These are phyloP conservation scores for Yarrowia osloensis DNA, from an alignment of 805 yeast genomes.

Conservation along the genomic window DNA sequence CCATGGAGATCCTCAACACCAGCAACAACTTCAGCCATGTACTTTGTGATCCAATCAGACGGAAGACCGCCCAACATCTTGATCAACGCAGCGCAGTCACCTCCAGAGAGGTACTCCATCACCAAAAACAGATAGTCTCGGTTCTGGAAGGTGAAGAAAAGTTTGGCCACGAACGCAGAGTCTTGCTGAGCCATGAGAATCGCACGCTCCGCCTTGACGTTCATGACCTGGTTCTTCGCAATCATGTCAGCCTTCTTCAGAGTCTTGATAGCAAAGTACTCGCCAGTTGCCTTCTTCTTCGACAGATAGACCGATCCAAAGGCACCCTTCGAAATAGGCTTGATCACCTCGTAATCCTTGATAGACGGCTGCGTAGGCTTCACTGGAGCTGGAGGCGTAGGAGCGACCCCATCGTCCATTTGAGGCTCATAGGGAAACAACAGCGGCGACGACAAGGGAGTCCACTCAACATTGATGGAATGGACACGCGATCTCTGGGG, in stretches of 20 bases:
- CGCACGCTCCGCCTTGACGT: conserved; percentile 92
- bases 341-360: conserved; percentile 82
- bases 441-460: conserved; percentile 65
- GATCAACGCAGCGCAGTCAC: conserved; percentile 86
- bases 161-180: conserved; percentile 87
- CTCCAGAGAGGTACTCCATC: conserved; percentile 96
- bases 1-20: conserved; percentile 89
- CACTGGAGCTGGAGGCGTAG: conserved; percentile 66
- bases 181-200: conserved; percentile 97
- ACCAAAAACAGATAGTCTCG: conserved; percentile 84
- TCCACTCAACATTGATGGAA: conserved; percentile 50
- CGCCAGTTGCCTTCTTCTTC: conserved; percentile 81
- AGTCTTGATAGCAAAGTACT: conserved; percentile 92
- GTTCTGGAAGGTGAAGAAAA: conserved; percentile 86
- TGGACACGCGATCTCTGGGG: conserved; percentile 18
- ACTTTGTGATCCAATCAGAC: conserved; percentile 76
- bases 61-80: conserved; percentile 82
- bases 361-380: conserved; percentile 69
- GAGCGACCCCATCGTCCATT: conserved; percentile 50
- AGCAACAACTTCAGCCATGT: conserved; percentile 84
- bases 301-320: conserved; percentile 94
- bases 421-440: conserved; percentile 51
- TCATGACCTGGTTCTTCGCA: conserved; percentile 92
- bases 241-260: conserved; percentile 93
- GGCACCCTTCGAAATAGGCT: conserved; percentile 96